Evolutionary conservation across 2,329 filamentous ascomycete genomes (phyloP), one percentile per base, ranked within the genome.

Genomic region (Cercospora sp.): DNA sequence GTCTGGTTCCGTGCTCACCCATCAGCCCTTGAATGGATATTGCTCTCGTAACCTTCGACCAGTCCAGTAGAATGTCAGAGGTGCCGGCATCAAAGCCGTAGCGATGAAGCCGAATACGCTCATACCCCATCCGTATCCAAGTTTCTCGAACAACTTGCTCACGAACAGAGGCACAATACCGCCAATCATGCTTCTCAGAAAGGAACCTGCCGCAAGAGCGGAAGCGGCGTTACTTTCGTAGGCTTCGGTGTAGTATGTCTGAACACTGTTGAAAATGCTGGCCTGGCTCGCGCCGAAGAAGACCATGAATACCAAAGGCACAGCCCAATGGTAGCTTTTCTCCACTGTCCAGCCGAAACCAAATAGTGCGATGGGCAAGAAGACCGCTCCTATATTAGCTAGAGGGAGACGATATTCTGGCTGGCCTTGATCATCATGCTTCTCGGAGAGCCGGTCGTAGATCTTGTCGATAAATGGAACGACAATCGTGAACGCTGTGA

Each of bases 161-260:
- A 81, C 82, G 48, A 83, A 76, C 5, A 84, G 69, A 1, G 83
- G 83, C 30, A 84, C 77, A 0, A 84, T 70, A 3, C 82, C 83
- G 9, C 83, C 82, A 20, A 84, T 74, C 2, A 84, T 59, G 40
- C 77, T 80, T 23, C 83, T 73, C 57, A 84, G 82, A 0, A 84
- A 79, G 0, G 82, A 79, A 0, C 82, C 82, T 12, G 83, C 83
- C 8, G 83, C 83, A 59, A 84, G 82, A 0, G 82, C 83, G 48
- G 79, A 81, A 7, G 83, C 83, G 5, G 83, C 83, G 68, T 83
- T 83, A 72, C 79, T 80, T 63, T 83, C 81, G 63, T 83, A 84
- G 13, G 80, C 79, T 71, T 85, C 83, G 48, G 85, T 84, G 73
- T 84, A 85, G 73, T 85, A 85, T 53, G 85, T 86, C 66, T 86